Percentiles rank a stretch among this genome's conserved stretches.
phyloP scores from a whole-genome alignment of 208 protist genomes.

The Novymonas esmeraldas region DNA sequence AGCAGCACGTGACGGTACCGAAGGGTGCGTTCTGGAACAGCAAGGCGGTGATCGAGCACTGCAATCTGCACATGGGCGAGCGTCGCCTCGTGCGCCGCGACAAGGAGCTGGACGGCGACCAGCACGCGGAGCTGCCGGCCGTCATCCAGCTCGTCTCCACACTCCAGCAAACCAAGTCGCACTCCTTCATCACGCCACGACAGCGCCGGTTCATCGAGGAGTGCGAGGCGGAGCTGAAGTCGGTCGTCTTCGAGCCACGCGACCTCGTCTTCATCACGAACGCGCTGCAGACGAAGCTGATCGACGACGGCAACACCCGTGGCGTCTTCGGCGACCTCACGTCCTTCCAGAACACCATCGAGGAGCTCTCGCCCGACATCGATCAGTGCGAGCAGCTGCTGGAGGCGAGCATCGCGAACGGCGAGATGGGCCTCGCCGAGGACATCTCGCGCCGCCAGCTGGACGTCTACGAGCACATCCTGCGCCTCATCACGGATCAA shows the following conservation, averaged over 20 bases:
- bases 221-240: constrained; percentile 70
- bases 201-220: constrained; percentile 86
- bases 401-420: constrained; percentile 86
- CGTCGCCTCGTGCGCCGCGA: constrained; percentile 47
- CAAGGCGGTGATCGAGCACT: constrained; percentile 90
- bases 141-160: constrained; percentile 78
- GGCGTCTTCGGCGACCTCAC: constrained; percentile 82
- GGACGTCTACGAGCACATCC: constrained; percentile 86
- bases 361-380: constrained; percentile 85
- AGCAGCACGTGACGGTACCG: constrained; percentile 72
- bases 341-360: constrained; percentile 81
- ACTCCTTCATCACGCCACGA: constrained; percentile 83
- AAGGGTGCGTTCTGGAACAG: constrained; percentile 82
- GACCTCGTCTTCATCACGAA: constrained; percentile 86
- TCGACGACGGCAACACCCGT: constrained; percentile 78
- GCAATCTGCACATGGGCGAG: constrained; percentile 86
- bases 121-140: constrained; percentile 67
- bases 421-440: constrained; percentile 90
- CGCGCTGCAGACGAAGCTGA: constrained; percentile 84
- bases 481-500: constrained; percentile 86
- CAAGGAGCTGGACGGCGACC: constrained; percentile 20
- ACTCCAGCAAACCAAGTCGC: constrained; percentile 77
- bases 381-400: constrained; percentile 90
- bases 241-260: constrained; percentile 75
- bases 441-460: constrained; percentile 86